Evolutionary conservation across 352 stramenopile genomes (phyloP).

Genomic region (Blastocystis sp.): DNA sequence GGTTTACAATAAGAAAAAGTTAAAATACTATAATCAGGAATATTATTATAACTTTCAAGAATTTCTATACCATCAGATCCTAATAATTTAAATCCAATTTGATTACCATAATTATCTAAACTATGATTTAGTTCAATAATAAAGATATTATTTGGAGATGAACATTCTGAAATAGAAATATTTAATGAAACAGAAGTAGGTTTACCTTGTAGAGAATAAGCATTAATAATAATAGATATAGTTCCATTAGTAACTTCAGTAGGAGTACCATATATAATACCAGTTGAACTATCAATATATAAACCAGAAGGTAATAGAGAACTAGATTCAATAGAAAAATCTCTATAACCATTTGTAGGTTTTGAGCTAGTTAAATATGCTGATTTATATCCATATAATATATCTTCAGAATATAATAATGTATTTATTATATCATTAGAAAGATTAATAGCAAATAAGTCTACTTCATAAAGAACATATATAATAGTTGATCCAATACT

Average conservation of each 20-base stretch:
- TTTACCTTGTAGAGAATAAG: slow-evolving; percentile 2
- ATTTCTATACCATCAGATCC: too few species aligned
- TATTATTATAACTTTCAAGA: too few species aligned
- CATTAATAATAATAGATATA: slow-evolving; percentile 4
- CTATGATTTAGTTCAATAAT: not conserved
- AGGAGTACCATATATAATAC: slow-evolving; percentile 19
- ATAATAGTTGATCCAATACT: slow-evolving; percentile 11
- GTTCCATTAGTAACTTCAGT: not conserved
- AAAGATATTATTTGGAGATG: not conserved
- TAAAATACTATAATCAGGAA: too few species aligned
- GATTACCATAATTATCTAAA: too few species aligned
- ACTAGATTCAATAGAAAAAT: too few species aligned
- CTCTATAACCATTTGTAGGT: not conserved
- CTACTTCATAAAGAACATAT: slow-evolving; percentile 3
- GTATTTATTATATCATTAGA: not conserved
- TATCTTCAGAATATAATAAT: not conserved
- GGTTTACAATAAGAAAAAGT: too few species aligned
- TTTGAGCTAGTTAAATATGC: slow-evolving; percentile 3
- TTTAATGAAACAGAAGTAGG: not conserved
- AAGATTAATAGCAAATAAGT: slow-evolving; percentile 12
- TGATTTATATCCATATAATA: slow-evolving; percentile 1
- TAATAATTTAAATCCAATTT: too few species aligned
- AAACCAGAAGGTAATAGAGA: slow-evolving; percentile 15
- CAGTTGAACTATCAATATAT: slow-evolving; percentile 7
- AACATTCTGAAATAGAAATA: slow-evolving; percentile 3